Evolutionary conservation across 2,329 filamentous ascomycete genomes (phyloP).

Genomic region (Arthrobotrys megalospora): DNA sequence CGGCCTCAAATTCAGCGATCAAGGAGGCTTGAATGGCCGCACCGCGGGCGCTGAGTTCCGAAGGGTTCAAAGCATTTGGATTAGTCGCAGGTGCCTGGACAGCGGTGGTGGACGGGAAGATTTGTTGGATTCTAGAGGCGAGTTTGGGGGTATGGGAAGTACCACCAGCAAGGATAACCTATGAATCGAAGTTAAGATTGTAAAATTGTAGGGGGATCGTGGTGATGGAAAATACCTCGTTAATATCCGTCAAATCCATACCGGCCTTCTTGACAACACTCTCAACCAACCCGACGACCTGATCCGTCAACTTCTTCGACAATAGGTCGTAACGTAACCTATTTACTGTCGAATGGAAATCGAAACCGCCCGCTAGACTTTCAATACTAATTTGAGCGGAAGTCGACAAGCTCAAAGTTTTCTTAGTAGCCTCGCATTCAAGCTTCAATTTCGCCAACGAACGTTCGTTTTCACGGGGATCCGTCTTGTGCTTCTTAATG

Average conservation of each 20-base stretch:
- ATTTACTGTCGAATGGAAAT: conserved; percentile 94
- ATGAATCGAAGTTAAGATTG: conserved; percentile 1
- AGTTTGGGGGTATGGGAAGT: conserved; percentile 95
- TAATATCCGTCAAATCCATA: conserved; percentile 90
- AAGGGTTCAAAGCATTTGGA: conserved; percentile 87
- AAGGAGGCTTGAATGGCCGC: conserved; percentile 95
- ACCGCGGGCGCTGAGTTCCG: conserved; percentile 87
- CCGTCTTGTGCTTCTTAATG: conserved; percentile 93
- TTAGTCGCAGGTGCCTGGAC: conserved; percentile 88
- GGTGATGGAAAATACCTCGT: conserved; percentile 73
- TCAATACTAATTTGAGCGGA: conserved; percentile 95
- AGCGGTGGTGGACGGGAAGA: conserved; percentile 85
- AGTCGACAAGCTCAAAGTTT: conserved; percentile 87
- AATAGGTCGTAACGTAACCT: conserved; percentile 92
- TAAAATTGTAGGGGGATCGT: conserved; percentile 43
- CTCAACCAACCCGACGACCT: conserved; percentile 88
- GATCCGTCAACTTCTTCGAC: conserved; percentile 85
- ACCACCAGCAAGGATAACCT: conserved; percentile 90
- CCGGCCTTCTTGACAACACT: conserved; percentile 91
- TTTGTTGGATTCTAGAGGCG: conserved; percentile 80
- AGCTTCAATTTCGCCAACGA: conserved; percentile 92
- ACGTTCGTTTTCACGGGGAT: conserved; percentile 85
- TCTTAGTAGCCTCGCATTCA: conserved; percentile 92
- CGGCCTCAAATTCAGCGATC: conserved; percentile 92
- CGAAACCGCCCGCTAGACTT: conserved; percentile 87